Percentiles rank a stretch among this genome's conserved stretches.
phyloP scores from a whole-genome alignment of 257 asterid species.

The Nicotiana tomentosiformis region DNA sequence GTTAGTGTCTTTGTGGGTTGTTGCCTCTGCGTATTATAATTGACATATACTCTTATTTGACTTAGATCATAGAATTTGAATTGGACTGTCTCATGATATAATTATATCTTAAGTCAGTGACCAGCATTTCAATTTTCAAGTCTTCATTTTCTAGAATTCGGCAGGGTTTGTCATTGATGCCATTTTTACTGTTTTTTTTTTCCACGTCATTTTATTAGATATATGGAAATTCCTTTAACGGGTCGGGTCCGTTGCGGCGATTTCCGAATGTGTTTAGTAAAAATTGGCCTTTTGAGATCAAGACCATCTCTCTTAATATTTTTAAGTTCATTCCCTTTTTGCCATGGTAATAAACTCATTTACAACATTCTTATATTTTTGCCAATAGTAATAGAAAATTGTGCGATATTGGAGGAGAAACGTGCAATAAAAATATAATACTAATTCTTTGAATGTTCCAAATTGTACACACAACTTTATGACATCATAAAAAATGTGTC shows the following conservation, averaged over 20 bases:
- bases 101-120: not conserved
- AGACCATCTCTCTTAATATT: not conserved
- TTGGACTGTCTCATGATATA: not conserved
- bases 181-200: not conserved
- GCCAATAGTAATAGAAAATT: not conserved
- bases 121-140: not conserved
- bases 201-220: not conserved
- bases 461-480: not conserved
- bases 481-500: conserved; percentile 2
- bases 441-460: not conserved
- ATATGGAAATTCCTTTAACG: not conserved
- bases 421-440: not conserved
- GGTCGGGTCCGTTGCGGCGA: not conserved
- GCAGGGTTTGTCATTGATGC: not conserved
- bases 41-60: not conserved
- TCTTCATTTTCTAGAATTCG: conserved; percentile 6
- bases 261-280: no score
- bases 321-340: not conserved
- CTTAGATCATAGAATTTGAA: not conserved
- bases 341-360: not conserved
- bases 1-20: not conserved
- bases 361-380: not conserved
- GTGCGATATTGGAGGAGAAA: not conserved
- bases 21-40: not conserved
- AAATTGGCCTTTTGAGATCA: no score